phyloP scores from a whole-genome alignment of 2,329 filamentous ascomycete genomes.

The Aspergillus brunneoviolaceus region DNA sequence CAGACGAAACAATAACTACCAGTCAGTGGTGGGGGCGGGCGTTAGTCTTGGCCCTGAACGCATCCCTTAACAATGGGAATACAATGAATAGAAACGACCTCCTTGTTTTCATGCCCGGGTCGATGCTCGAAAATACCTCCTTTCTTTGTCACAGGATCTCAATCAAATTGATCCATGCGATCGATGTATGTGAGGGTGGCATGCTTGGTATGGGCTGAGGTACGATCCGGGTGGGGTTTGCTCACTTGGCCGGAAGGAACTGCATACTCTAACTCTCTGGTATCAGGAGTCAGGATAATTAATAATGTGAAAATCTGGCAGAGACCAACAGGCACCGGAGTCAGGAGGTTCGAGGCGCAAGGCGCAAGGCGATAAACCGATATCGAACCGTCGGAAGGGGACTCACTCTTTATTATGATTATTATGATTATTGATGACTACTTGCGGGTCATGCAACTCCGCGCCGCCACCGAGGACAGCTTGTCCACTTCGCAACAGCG shows the following conservation, averaged over 20 bases:
- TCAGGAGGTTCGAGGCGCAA: neutral
- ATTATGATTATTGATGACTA: conserved; percentile 5
- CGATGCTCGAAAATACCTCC: neutral
- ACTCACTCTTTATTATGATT: neutral
- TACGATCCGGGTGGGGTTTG: neutral
- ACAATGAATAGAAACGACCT: neutral
- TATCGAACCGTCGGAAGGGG: neutral
- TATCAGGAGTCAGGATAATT: too few relatives aligned
- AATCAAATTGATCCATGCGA: too few relatives aligned
- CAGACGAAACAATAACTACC: too few relatives aligned
- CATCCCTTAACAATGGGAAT: neutral
- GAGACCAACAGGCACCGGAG: neutral
- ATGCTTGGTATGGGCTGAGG: neutral
- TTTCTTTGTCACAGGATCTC: neutral
- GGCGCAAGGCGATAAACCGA: neutral
- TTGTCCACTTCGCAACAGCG: conserved; percentile 25
- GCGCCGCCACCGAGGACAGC: conserved; percentile 25
- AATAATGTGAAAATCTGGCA: neutral
- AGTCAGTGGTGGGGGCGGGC: neutral
- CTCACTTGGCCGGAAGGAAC: too few relatives aligned
- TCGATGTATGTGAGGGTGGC: neutral
- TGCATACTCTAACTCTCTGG: too few relatives aligned
- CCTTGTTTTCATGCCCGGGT: neutral
- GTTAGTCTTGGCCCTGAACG: neutral
- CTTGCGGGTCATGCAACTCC: conserved; percentile 10